Base-by-base conservation (phyloP, 1,139 yeast genomes). In the Suhomyces anneliseae region DNA sequence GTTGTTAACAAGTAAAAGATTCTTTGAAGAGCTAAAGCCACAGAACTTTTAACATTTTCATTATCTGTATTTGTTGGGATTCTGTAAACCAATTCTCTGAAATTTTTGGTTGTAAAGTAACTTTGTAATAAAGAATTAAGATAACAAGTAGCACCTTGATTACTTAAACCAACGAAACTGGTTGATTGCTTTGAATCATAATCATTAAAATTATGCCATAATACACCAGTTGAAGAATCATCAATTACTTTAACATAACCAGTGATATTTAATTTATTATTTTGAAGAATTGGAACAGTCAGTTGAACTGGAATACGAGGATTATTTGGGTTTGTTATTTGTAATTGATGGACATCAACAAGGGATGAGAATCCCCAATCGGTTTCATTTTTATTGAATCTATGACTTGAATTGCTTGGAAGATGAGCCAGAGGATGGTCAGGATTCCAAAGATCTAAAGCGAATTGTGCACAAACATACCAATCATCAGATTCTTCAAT, bases 111-210 rank as follows among this genome's bases (percentile, higher is more conserved):
- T 60, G 90, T 89, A 64, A 78, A 93, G 59, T 95, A 87, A 24
- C 97, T 88, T 64, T 93, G 99, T 47, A 93, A 69, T 49, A 93
- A 74, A 1, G 98, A 92, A 64, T 93, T 93, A 61, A 93, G 79
- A 65, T 93, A 93, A 65, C 99, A 93, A 0, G 99, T 93, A 4
- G 99, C 99, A 51, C 99, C 99, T 68, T 93, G 99, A 63, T 93
- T 93, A 56, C 83, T 87, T 55, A 93, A 81, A 1, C 99, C 99
- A 8, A 92, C 96, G 62, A 77, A 90, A 0, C 98, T 97, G 0
- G 99, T 89, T 43, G 75, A 82, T 58, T 82, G 79, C 62, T 90
- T 90, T 2, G 98, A 90, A 67, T 93, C 92, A 67, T 93, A 93
- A 59, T 88, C 87, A 38, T 75, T 55, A 58, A 90, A 88, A 60